Evolutionary conservation across 2,329 filamentous ascomycete genomes (phyloP).

Genomic region (Fulvia fulva): DNA sequence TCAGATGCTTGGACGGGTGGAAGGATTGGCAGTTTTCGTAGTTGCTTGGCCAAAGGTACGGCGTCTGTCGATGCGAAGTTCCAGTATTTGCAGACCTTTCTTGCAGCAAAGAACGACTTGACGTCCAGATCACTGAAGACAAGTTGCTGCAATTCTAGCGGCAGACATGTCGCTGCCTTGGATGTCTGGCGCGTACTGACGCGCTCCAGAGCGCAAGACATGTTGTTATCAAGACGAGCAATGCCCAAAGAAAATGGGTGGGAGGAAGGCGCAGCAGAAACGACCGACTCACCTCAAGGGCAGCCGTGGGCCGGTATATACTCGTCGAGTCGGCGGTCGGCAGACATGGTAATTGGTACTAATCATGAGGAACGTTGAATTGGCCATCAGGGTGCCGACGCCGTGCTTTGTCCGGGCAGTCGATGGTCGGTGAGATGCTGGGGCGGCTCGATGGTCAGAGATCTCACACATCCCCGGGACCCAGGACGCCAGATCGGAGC

Average conservation of each 20-base stretch:
- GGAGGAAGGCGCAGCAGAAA: background rate
- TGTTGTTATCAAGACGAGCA: background rate
- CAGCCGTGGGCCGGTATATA: conserved; percentile 2
- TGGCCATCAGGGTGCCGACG: conserved; percentile 5
- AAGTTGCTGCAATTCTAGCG: conserved; percentile 35
- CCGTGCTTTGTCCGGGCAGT: background rate
- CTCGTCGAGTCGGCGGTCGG: background rate
- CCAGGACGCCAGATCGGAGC: background rate
- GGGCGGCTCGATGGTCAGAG: background rate
- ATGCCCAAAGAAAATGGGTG: background rate
- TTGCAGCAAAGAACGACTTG: conserved; percentile 30
- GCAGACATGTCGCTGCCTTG: conserved; percentile 26
- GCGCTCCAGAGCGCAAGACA: conserved; percentile 14
- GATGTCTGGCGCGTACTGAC: conserved; percentile 17
- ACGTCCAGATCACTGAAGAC: conserved; percentile 32
- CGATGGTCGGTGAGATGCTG: background rate
- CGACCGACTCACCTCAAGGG: background rate
- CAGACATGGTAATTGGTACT: background rate
- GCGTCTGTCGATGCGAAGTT: conserved; percentile 29
- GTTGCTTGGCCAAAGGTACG: conserved; percentile 28
- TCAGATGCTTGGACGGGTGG: conserved; percentile 22
- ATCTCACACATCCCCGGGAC: background rate
- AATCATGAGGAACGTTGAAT: conserved; percentile 2
- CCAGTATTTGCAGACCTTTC: conserved; percentile 34
- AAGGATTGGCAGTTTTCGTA: conserved; percentile 30